Evolutionary conservation across 2,329 filamentous ascomycete species (phyloP).

Genomic region (Nannizziopsis arthrosporioides): DNA sequence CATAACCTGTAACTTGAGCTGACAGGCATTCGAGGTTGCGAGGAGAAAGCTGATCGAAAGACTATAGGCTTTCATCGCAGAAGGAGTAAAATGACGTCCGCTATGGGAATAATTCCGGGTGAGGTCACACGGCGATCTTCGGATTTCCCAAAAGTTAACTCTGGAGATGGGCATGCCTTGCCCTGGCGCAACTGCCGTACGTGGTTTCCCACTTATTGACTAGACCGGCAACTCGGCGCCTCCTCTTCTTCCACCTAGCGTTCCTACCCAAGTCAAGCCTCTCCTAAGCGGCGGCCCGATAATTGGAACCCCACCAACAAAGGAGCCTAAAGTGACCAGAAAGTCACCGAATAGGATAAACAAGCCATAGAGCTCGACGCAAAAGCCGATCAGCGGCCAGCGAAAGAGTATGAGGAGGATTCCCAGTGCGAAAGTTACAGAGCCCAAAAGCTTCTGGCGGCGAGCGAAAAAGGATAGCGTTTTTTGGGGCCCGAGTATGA

Average conservation of each 20-base stretch:
- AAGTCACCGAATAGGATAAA: slow-evolving; percentile 93
- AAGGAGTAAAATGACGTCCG: too few species aligned
- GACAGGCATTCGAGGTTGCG: too few species aligned
- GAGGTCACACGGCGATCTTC: too few species aligned
- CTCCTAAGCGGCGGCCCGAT: slow-evolving; percentile 75
- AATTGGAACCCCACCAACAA: slow-evolving; percentile 72
- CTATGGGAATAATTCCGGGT: too few species aligned
- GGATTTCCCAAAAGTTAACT: too few species aligned
- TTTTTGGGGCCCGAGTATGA: slow-evolving; percentile 87
- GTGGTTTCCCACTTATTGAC: background rate
- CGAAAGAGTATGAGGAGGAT: slow-evolving; percentile 74
- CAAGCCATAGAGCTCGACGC: slow-evolving; percentile 85
- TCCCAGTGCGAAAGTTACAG: slow-evolving; percentile 72
- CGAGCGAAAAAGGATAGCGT: slow-evolving; percentile 91
- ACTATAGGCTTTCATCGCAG: too few species aligned
- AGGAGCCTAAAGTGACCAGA: slow-evolving; percentile 78
- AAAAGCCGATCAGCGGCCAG: slow-evolving; percentile 85
- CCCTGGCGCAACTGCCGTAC: too few species aligned
- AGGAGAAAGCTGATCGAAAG: too few species aligned
- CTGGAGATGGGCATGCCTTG: too few species aligned
- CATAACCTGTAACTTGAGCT: too few species aligned
- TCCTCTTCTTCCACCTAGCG: slow-evolving; percentile 55
- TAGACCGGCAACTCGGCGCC: slow-evolving; percentile 15
- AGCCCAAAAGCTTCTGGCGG: slow-evolving; percentile 83
- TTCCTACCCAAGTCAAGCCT: slow-evolving; percentile 56